A percentile compares a stretch with the other conserved stretches of the same genome.
Evolutionary conservation across 352 stramenopile species (phyloP).

Genomic region (Pythium grandisporangium): DNA sequence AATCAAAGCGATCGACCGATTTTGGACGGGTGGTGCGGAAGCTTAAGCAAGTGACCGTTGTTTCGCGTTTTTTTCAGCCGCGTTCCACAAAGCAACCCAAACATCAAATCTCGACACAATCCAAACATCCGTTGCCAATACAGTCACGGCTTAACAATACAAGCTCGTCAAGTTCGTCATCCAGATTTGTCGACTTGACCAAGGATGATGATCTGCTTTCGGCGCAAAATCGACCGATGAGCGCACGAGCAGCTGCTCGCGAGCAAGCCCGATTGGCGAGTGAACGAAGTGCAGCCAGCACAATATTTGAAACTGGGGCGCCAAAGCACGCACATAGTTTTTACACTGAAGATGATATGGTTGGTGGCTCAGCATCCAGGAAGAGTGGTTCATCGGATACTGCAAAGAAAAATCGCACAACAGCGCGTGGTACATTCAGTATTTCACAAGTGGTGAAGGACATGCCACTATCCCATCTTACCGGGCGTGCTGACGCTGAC

Average conservation of each 20-base stretch:
- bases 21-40: constrained; percentile 59
- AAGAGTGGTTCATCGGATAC: constrained; percentile 1
- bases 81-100: no score
- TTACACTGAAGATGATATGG: constrained; percentile 60
- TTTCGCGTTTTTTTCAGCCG: constrained; percentile 47
- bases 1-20: constrained; percentile 57
- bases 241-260: constrained; percentile 43
- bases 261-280: constrained; percentile 28
- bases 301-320: constrained; percentile 25
- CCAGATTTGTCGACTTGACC: not conserved
- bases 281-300: constrained; percentile 28
- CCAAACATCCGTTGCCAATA: no score
- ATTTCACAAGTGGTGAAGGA: constrained; percentile 59
- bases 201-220: not conserved
- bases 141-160: no score
- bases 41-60: constrained; percentile 47
- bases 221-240: constrained; percentile 41
- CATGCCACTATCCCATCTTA: constrained; percentile 21
- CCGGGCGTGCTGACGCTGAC: no score
- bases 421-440: constrained; percentile 35
- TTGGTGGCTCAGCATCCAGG: constrained; percentile 21
- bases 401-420: constrained; percentile 11
- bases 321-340: constrained; percentile 65
- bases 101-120: no score
- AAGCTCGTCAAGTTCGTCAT: no score